These are phyloP conservation scores for Fragilariopsis cylindrus DNA, from an alignment of 108 stramenopile species.

Conservation along the genomic window DNA sequence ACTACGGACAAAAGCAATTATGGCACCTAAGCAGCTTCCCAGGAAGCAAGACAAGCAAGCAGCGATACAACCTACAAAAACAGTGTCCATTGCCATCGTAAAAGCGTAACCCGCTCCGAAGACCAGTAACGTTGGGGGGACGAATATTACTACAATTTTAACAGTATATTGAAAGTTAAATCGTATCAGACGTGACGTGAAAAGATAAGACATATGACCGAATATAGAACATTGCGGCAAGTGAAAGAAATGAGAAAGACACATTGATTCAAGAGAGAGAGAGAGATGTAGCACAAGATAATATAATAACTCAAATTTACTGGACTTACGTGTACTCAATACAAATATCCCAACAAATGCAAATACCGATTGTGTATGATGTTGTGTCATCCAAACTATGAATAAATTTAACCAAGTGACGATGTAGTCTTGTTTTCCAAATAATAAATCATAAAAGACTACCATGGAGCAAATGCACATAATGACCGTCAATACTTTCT, in stretches of 20 bases:
- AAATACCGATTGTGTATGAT: conserved; percentile 52
- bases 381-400: conserved; percentile 55
- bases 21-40: conserved; percentile 56
- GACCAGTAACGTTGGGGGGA: conserved; percentile 68
- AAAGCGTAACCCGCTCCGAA: conserved; percentile 80
- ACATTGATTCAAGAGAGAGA: neutral
- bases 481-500: conserved; percentile 35
- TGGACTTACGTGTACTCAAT: conserved; percentile 50
- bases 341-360: conserved; percentile 68
- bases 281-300: neutral
- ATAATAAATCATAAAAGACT: conserved; percentile 37
- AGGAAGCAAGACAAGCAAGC: conserved; percentile 55
- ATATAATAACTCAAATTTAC: neutral
- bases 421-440: conserved; percentile 28
- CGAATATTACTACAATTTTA: conserved; percentile 44
- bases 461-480: conserved; percentile 7
- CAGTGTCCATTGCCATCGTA: conserved; percentile 33
- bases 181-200: no score
- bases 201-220: neutral
- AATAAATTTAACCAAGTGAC: conserved; percentile 26
- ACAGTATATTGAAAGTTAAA: no score
- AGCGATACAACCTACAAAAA: conserved; percentile 51
- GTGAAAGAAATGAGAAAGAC: neutral
- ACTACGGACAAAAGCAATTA: conserved; percentile 58
- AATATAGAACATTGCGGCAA: neutral